These are phyloP conservation scores for Myxozyma vanderwaltii DNA, from an alignment of 805 yeast genomes.

Conservation along the genomic window DNA sequence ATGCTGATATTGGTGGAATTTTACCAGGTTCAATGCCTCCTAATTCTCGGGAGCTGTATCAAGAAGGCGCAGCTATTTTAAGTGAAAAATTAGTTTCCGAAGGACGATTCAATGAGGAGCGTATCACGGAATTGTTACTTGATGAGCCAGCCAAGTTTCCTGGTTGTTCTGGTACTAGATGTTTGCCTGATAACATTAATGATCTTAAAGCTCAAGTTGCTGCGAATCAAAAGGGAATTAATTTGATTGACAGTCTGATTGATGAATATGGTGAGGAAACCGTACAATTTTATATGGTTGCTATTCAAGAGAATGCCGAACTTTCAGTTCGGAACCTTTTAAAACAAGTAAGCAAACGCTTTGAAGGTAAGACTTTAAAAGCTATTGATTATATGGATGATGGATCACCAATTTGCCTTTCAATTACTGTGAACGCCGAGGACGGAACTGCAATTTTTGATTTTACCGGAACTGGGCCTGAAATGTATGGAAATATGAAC, in stretches of 20 bases:
- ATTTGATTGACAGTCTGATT: slow-evolving; percentile 60
- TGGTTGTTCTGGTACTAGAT: slow-evolving; percentile 87
- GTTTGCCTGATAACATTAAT: slow-evolving; percentile 78
- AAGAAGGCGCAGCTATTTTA: slow-evolving; percentile 88
- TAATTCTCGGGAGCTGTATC: slow-evolving; percentile 76
- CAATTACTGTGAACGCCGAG: slow-evolving; percentile 52
- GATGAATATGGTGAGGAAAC: slow-evolving; percentile 61
- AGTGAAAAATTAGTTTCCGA: slow-evolving; percentile 71
- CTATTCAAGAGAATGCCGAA: slow-evolving; percentile 79
- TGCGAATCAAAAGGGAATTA: slow-evolving; percentile 84
- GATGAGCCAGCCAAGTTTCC: slow-evolving; percentile 78
- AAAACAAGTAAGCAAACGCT: slow-evolving; percentile 48
- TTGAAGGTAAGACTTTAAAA: slow-evolving; percentile 43
- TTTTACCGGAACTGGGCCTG: slow-evolving; percentile 83
- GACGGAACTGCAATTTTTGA: slow-evolving; percentile 73
- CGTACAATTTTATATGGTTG: slow-evolving; percentile 74
- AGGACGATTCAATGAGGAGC: slow-evolving; percentile 75
- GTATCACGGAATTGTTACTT: slow-evolving; percentile 61
- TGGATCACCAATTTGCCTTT: slow-evolving; percentile 67
- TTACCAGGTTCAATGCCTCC: slow-evolving; percentile 96
- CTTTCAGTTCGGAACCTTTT: slow-evolving; percentile 63
- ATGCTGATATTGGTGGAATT: slow-evolving; percentile 92
- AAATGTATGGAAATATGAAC: slow-evolving; percentile 84
- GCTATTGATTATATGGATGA: slow-evolving; percentile 78
- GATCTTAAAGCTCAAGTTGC: slow-evolving; percentile 86